A percentile compares a stretch with the other conserved stretches of the same genome.
These are phyloP conservation scores for Diddensiella caesifluorescens DNA, from an alignment of 805 yeast species.

Conservation along the genomic window DNA sequence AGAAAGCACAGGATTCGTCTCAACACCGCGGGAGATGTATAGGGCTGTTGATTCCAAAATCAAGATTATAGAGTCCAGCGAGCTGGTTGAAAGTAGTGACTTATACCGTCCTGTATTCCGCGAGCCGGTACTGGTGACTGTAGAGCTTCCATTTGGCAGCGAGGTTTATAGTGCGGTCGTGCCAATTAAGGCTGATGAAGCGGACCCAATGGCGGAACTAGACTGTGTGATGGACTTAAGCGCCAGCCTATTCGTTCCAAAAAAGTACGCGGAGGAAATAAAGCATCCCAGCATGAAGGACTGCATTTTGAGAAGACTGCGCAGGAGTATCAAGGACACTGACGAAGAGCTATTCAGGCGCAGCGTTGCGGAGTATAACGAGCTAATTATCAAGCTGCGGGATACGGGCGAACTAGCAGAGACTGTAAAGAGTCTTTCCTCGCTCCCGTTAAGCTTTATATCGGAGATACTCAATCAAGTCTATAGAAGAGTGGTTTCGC, in stretches of 20 bases:
- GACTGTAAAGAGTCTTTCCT: conserved; percentile 27
- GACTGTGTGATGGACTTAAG: conserved; percentile 45
- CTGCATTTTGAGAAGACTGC: conserved; percentile 30
- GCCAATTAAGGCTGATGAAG: conserved; percentile 36
- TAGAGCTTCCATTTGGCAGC: conserved; percentile 19
- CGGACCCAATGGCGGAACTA: conserved; percentile 61
- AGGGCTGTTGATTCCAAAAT: too few relatives aligned
- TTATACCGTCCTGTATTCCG: conserved; percentile 9
- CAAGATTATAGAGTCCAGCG: too few relatives aligned
- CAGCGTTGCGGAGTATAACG: conserved; percentile 42
- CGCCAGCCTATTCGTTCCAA: conserved; percentile 40
- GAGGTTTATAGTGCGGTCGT: conserved; percentile 18
- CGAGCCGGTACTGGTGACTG: conserved; percentile 2
- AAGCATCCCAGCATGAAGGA: conserved; percentile 28
- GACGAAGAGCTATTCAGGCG: conserved; percentile 31
- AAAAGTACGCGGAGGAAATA: conserved; percentile 28
- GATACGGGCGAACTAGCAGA: conserved; percentile 29
- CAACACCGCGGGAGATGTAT: too few relatives aligned
- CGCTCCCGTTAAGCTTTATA: conserved; percentile 32
- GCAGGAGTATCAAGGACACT: conserved; percentile 25
- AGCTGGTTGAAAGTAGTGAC: background rate
- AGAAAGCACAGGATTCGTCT: too few relatives aligned
- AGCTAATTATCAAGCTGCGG: conserved; percentile 35
- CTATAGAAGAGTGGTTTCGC: conserved; percentile 74
- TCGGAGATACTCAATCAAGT: conserved; percentile 70